Percentiles rank a stretch among this genome's conserved stretches.
Conservation (phyloP, 2,329 filamentous ascomycete species). For the Arachnomyces sp. region DNA sequence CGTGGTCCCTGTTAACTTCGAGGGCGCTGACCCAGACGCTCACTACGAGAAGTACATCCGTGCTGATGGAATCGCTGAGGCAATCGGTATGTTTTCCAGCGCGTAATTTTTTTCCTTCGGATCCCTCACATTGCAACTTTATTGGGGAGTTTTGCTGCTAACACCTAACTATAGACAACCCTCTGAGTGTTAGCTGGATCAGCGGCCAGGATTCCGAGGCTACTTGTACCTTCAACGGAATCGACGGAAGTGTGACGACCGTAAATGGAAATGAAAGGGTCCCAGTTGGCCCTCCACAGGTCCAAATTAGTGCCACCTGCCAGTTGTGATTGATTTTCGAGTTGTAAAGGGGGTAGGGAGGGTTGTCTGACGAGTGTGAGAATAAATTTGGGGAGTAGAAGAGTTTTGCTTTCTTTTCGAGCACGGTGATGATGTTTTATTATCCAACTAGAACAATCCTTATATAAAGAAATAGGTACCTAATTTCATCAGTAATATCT, state of each 20-base stretch:
- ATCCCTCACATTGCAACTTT: too few relatives aligned
- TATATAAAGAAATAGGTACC: too few relatives aligned
- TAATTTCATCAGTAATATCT: too few relatives aligned
- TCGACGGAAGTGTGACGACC: conserved; percentile 14
- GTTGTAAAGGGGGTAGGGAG: too few relatives aligned
- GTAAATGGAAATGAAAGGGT: conserved; percentile 11
- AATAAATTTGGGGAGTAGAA: too few relatives aligned
- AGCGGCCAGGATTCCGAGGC: conserved; percentile 14
- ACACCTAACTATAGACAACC: too few relatives aligned
- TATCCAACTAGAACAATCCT: too few relatives aligned
- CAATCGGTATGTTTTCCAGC: conserved; percentile 10
- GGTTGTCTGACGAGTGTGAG: too few relatives aligned
- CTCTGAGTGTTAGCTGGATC: conserved; percentile 12
- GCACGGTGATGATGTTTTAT: too few relatives aligned
- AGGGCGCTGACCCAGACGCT: conserved; percentile 14
- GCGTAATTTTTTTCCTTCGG: not conserved
- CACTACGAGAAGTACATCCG: conserved; percentile 14
- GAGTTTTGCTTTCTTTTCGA: too few relatives aligned
- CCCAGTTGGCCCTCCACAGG: conserved; percentile 20
- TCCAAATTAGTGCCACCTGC: conserved; percentile 16
- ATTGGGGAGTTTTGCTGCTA: too few relatives aligned
- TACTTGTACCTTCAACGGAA: conserved; percentile 16
- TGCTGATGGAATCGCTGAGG: conserved; percentile 8
- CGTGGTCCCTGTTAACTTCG: conserved; percentile 10
- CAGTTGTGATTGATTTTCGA: not conserved